Conservation (phyloP, 306 rosid genomes). For the Boehmeria nivea region DNA sequence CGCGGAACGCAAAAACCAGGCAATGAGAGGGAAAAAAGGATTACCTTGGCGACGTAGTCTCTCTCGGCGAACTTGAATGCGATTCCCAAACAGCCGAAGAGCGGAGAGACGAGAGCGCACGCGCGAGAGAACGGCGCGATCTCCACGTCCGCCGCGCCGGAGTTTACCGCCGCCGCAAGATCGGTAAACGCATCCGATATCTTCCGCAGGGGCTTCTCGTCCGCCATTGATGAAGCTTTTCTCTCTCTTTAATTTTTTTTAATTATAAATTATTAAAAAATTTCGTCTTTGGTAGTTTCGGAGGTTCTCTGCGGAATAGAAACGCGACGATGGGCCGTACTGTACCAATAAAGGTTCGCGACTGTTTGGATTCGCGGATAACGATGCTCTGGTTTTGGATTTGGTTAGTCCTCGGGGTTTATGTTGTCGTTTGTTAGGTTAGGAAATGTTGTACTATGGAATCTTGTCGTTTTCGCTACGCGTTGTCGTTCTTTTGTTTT, state of each 20-base stretch:
- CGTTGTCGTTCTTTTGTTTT: too few species aligned
- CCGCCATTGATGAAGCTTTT: constrained; percentile 40
- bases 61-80: constrained; percentile 96
- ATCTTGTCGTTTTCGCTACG: too few species aligned
- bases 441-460: too few species aligned
- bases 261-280: too few species aligned
- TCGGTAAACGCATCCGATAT: constrained; percentile 61
- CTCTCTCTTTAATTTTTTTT: not conserved
- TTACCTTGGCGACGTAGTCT: constrained; percentile 84
- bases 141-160: constrained; percentile 38
- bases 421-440: too few species aligned
- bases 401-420: not conserved
- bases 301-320: not conserved
- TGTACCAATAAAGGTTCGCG: not conserved
- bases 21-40: not conserved
- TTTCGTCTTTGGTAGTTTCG: not conserved
- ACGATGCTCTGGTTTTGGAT: not conserved
- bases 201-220: constrained; percentile 43
- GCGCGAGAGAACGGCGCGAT: constrained; percentile 68
- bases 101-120: constrained; percentile 79
- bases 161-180: constrained; percentile 46
- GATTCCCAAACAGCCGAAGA: constrained; percentile 77
- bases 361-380: not conserved
- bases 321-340: not conserved
- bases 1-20: not conserved